A percentile compares a stretch with the other conserved stretches of the same genome.
phyloP scores from a whole-genome alignment of 768 basidiomycete species.

The Termitomyces sp. region DNA sequence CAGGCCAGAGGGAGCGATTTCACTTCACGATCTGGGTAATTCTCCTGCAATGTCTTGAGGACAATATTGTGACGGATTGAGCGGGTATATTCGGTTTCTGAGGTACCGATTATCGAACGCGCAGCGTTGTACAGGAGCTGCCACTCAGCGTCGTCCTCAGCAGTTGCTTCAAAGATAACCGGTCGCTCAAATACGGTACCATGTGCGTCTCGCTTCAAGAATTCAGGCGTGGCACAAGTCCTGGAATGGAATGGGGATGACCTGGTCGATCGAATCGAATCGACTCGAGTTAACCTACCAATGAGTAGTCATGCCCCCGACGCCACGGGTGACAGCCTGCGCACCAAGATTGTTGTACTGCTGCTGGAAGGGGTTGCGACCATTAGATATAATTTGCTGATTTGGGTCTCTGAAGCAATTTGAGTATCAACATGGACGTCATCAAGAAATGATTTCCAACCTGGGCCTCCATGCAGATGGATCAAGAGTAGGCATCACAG shows the following conservation, averaged over 20 bases:
- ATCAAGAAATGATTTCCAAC: not conserved
- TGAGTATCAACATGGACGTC: not conserved
- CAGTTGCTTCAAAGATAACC: not conserved
- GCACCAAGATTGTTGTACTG: slow-evolving; percentile 8
- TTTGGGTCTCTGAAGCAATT: not conserved
- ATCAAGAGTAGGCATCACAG: not conserved
- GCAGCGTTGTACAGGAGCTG: not conserved
- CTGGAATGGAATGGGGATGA: not conserved
- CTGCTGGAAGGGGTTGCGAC: slow-evolving; percentile 2
- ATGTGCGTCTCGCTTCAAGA: not conserved
- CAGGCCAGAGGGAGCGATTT: not conserved
- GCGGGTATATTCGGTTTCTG: not conserved
- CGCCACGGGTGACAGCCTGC: slow-evolving; percentile 6
- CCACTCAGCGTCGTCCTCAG: not conserved
- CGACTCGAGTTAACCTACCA: not conserved
- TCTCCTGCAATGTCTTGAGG: not conserved
- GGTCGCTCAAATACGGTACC: not conserved
- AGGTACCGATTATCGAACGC: not conserved
- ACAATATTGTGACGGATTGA: slow-evolving; percentile 1
- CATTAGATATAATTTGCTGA: not conserved
- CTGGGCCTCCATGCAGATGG: not conserved
- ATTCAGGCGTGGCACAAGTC: slow-evolving; percentile 1
- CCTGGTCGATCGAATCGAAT: not conserved
- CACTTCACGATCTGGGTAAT: not conserved
- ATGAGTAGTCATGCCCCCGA: slow-evolving; percentile 11